Evolutionary conservation across 371 early-diverging fungal species (phyloP), one percentile per base, ranked within the genome.

Genomic region (Mortierella sp.): DNA sequence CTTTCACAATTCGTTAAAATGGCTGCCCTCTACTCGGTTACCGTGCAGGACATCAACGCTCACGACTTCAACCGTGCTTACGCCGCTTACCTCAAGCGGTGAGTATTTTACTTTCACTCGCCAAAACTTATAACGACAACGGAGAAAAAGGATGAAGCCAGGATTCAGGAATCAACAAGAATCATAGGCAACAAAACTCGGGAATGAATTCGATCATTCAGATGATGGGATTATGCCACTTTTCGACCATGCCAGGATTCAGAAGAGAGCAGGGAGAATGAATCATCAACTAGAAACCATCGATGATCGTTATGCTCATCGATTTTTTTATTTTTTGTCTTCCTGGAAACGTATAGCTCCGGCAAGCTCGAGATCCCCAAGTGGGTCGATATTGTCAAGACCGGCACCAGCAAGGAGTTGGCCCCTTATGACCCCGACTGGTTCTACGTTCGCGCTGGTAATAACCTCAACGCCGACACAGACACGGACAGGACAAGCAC

Each of bases 301-400:
- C 26, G 47, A 69, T 41, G 26, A 53, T 66, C 16, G 24, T 31
- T 97, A 40, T 73, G 26, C 50, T 66, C 41, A 24, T 66, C 58
- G 24, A 29, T 37, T n/a, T 68, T 47, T 61, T 55, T 31, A n/a
- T 37, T 19, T 44, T 55, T 58, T 65, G 40, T 67, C 24, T 31
- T 41, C 99, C 88, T 95, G 94, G 91, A 98, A 98, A n/a, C n/a
- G n/a, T n/a, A n/a, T n/a, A 83, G 84, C 79, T 94, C 97, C 83
- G 99, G 98, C 85, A 97, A 97, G 94, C 94, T 99, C 88, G 96
- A 96, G 86, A 95, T 99, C 84, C 99, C 99, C 88, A 95, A 94
- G 90, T 99, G 98, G 98, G 96, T 97, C 79, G 98, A 99, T 89
- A 89, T 97, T 85, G 98, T 97, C 91, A 99, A 99, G 94, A 98